Conservation (phyloP, 1,139 yeast genomes). For the Taphrina wiesneri region DNA sequence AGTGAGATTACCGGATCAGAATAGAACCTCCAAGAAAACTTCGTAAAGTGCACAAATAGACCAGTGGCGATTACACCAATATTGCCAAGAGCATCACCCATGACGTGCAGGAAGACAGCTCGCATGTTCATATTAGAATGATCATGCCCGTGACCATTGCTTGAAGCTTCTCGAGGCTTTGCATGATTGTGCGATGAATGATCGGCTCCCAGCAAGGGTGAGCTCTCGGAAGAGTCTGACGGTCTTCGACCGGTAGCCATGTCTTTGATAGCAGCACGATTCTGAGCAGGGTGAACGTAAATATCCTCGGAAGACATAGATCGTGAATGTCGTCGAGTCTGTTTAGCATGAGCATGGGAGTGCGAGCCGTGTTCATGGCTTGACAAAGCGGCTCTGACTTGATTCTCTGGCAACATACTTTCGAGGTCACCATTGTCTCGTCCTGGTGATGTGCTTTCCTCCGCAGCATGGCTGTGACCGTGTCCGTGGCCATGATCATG, state of each 20-base stretch:
- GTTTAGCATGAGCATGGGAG: slow-evolving; percentile 4
- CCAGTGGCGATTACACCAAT: slow-evolving; percentile 91
- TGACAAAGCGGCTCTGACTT: slow-evolving; percentile 36
- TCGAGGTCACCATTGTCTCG: slow-evolving; percentile 38
- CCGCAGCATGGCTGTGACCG: slow-evolving; percentile 52
- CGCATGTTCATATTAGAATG: slow-evolving; percentile 67
- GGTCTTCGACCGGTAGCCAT: slow-evolving; percentile 34
- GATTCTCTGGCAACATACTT: slow-evolving; percentile 45
- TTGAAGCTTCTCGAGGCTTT: slow-evolving; percentile 31
- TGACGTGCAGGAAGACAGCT: slow-evolving; percentile 90
- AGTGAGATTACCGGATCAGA: slow-evolving; percentile 85
- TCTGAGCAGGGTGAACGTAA: slow-evolving; percentile 35
- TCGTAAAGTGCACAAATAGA: slow-evolving; percentile 87
- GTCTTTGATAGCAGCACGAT: slow-evolving; percentile 27
- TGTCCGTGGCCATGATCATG: slow-evolving; percentile 86
- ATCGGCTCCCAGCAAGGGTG: slow-evolving; percentile 45
- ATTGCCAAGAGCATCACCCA: slow-evolving; percentile 96
- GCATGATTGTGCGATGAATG: slow-evolving; percentile 38
- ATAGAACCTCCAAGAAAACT: slow-evolving; percentile 81
- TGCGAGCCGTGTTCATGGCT: slow-evolving; percentile 12
- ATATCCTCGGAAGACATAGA: slow-evolving; percentile 35
- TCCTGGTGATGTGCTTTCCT: slow-evolving; percentile 42
- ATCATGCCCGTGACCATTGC: slow-evolving; percentile 47
- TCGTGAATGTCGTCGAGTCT: slow-evolving; percentile 37
- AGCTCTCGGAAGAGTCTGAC: slow-evolving; percentile 43